These are phyloP conservation scores for Aspergillus coremiiformis DNA, from an alignment of 495 filamentous ascomycete species.

Conservation along the genomic window DNA sequence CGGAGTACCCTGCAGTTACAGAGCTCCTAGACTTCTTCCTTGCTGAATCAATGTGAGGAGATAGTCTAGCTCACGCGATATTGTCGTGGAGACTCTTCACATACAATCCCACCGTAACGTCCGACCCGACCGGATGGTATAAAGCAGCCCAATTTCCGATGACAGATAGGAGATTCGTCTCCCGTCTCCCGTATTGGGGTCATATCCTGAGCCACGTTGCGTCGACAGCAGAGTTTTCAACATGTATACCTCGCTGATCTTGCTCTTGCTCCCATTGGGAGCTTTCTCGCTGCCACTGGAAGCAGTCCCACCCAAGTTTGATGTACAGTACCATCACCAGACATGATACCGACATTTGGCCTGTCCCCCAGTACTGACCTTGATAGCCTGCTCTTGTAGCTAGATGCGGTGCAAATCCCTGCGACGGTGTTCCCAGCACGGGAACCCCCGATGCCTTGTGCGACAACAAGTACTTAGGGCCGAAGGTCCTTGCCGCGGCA, in stretches of 20 bases:
- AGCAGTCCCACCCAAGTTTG: background rate
- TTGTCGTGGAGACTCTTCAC: too few species aligned
- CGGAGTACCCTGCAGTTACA: too few species aligned
- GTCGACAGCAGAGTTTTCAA: background rate
- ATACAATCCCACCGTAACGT: too few species aligned
- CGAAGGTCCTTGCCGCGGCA: background rate
- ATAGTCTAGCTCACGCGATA: too few species aligned
- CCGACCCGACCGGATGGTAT: too few species aligned
- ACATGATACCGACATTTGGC: too few species aligned
- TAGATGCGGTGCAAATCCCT: background rate
- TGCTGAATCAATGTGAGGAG: too few species aligned
- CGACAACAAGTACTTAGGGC: background rate
- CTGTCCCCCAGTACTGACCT: background rate
- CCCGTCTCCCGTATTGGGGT: too few species aligned
- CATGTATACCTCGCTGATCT: background rate
- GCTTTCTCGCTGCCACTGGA: background rate
- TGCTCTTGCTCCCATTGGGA: background rate
- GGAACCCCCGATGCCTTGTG: background rate
- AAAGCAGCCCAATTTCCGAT: too few species aligned
- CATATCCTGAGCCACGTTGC: background rate
- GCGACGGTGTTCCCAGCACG: background rate
- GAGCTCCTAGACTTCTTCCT: too few species aligned
- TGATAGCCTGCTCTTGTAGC: background rate
- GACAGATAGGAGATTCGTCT: too few species aligned
- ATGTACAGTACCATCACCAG: too few species aligned